These are phyloP conservation scores for Penicillium concentricum DNA, from an alignment of 2,329 filamentous ascomycete genomes.

Conservation along the genomic window DNA sequence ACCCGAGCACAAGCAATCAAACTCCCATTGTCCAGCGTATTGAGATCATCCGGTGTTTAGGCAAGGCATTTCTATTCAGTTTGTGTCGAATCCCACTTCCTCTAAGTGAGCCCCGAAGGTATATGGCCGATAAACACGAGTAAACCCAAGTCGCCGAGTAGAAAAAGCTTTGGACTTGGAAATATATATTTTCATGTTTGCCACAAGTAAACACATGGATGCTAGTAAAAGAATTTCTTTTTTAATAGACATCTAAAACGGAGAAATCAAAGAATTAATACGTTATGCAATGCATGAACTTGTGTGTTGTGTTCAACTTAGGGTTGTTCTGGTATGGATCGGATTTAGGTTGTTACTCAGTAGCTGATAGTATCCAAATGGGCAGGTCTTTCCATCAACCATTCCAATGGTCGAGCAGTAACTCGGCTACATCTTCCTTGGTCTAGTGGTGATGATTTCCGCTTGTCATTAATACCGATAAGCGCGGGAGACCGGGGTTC, in stretches of 20 bases:
- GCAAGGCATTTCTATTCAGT: not conserved
- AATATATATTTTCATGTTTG: not conserved
- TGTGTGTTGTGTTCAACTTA: not conserved
- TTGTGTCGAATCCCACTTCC: too few relatives aligned
- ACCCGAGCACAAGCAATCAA: not conserved
- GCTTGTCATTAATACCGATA: conserved; percentile 29
- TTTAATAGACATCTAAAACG: not conserved
- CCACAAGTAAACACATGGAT: not conserved
- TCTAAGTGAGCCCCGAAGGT: too few relatives aligned
- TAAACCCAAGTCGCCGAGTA: not conserved
- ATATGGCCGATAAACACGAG: not conserved
- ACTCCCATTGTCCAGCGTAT: not conserved
- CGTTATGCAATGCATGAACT: not conserved
- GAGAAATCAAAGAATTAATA: not conserved
- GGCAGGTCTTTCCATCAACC: conserved; percentile 4
- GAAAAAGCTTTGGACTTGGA: not conserved
- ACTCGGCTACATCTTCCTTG: conserved; percentile 25
- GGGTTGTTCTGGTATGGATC: not conserved
- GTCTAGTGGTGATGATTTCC: conserved; percentile 34
- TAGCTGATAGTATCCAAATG: not conserved
- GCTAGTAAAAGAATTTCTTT: too few relatives aligned
- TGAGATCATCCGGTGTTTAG: not conserved
- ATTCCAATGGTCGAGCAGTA: conserved; percentile 27
- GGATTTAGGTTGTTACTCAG: too few relatives aligned
- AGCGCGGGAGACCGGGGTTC: conserved; percentile 38